Evolutionary conservation across 2,329 filamentous ascomycete genomes (phyloP).

Genomic region (Lasiodiplodia theobromae): DNA sequence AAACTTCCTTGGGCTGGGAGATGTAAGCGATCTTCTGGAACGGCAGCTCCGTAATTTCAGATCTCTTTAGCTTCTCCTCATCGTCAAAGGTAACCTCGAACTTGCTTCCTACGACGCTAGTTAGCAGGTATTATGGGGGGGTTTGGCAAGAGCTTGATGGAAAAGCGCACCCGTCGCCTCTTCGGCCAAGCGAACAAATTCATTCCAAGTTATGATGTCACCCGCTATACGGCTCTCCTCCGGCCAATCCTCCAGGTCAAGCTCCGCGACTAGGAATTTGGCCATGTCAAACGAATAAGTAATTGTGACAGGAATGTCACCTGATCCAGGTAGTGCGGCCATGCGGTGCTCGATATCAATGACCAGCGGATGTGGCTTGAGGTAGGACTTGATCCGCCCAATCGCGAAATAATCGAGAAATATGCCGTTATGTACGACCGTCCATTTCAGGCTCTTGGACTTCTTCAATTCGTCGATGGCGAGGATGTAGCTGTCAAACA

Average conservation of each 20-base stretch:
- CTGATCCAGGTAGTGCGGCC: constrained; percentile 59
- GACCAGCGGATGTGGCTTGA: constrained; percentile 32
- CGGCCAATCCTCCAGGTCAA: constrained; percentile 56
- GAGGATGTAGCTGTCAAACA: not conserved
- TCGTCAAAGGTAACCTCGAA: constrained; percentile 34
- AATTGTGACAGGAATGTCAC: constrained; percentile 53
- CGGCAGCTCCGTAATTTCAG: constrained; percentile 33
- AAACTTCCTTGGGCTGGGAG: constrained; percentile 29
- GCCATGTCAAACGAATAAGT: constrained; percentile 60
- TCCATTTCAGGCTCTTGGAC: constrained; percentile 38
- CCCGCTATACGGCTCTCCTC: constrained; percentile 37
- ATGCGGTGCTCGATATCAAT: constrained; percentile 32
- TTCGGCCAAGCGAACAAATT: constrained; percentile 32
- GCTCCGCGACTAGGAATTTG: constrained; percentile 51
- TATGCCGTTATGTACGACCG: constrained; percentile 36
- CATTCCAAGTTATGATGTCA: constrained; percentile 32
- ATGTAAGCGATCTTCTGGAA: constrained; percentile 31
- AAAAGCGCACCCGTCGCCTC: constrained; percentile 6
- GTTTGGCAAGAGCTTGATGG: not conserved
- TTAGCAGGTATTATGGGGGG: not conserved
- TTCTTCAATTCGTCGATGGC: constrained; percentile 32
- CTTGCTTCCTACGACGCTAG: constrained; percentile 29
- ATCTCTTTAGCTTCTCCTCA: constrained; percentile 31
- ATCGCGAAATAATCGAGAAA: constrained; percentile 44
- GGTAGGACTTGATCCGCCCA: constrained; percentile 35